Conservation (phyloP, 2,329 filamentous ascomycete genomes). For the Dactylellina parvicollis region DNA sequence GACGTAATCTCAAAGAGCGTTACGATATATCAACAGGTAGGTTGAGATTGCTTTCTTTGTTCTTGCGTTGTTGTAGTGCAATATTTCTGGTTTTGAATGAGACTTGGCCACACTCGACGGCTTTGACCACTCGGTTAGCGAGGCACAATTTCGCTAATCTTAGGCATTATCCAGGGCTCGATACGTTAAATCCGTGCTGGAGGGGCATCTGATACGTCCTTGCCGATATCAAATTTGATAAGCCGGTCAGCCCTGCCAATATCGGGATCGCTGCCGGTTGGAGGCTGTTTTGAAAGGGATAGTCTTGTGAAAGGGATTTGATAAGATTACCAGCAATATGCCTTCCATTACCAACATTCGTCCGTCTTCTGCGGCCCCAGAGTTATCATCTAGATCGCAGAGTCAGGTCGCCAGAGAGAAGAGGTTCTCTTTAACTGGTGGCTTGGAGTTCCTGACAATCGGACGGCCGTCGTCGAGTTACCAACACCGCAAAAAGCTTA, state of each 20-base stretch:
- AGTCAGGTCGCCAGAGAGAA: conserved; percentile 16
- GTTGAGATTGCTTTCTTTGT: conserved; percentile 15
- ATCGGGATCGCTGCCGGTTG: conserved; percentile 3
- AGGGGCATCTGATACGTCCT: not conserved
- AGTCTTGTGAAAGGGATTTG: conserved; percentile 19
- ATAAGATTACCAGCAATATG: conserved; percentile 28
- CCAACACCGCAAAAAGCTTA: conserved; percentile 19
- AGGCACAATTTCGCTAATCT: conserved; percentile 31
- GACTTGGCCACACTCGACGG: conserved; percentile 1
- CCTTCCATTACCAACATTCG: not conserved
- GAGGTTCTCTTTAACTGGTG: conserved; percentile 19
- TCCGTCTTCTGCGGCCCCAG: not conserved
- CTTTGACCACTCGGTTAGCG: conserved; percentile 24
- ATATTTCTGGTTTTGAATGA: not conserved
- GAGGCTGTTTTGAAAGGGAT: not conserved
- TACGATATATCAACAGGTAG: conserved; percentile 1
- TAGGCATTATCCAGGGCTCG: not conserved
- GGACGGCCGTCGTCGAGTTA: conserved; percentile 4
- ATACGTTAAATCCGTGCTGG: conserved; percentile 1
- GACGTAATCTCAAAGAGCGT: not conserved
- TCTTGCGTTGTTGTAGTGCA: conserved; percentile 32
- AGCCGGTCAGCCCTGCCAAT: not conserved
- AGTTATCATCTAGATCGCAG: not conserved
- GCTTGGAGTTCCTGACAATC: conserved; percentile 20
- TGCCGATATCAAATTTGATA: not conserved